Base-by-base conservation (phyloP, 2,329 filamentous ascomycete genomes). In the Grosmannia penicillata region DNA sequence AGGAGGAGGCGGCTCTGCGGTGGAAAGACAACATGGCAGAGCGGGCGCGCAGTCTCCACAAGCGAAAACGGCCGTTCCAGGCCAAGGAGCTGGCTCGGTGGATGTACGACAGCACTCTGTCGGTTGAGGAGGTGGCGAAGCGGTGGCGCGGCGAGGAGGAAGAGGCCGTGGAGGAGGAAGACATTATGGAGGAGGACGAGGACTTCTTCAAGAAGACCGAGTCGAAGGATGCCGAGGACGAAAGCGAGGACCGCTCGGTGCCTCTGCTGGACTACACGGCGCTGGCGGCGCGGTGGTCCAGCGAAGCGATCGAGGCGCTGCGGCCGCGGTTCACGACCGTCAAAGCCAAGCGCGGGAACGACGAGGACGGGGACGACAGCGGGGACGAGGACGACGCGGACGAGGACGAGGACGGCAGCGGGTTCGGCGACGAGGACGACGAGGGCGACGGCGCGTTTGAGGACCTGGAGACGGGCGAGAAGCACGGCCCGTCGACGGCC, bases 21-120 rank as follows among this genome's bases (percentile, higher is more conserved):
- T 98, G 93, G 93, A 98, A 98, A 56, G 74, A 82, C 19, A 87
- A 93, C 49, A 72, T 98, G 54, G 61, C 74, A 9, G 78, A 80
- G 42, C 83, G 78, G 39, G 87, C 87, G 2, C 72, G 71, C 45
- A 72, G 69, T 40, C 62, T 87, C 25, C 82, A 91, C 52, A 70
- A 72, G 22, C 76, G 71, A 48, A 76, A 73, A 45, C 73, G 75
- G 30, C 72, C 79, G 14, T 94, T 82, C 51, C 76, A 86, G 39
- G 79, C 85, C 8, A 71, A 74, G 13, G 87, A 96, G 51, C 70
- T 98, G 23, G 84, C 85, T 1, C 77, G 82, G 47, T 70, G 93
- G 56, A 80, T 98, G 62, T 98, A 98, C 57, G 82, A 96, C 49
- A 72, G 82, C 28, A 75, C 77, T 10, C 59, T 98, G 22, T 75